A percentile compares a stretch with the other conserved stretches of the same genome.
phyloP scores from a whole-genome alignment of 306 rosid genomes.

The Adenanthera pavonina region DNA sequence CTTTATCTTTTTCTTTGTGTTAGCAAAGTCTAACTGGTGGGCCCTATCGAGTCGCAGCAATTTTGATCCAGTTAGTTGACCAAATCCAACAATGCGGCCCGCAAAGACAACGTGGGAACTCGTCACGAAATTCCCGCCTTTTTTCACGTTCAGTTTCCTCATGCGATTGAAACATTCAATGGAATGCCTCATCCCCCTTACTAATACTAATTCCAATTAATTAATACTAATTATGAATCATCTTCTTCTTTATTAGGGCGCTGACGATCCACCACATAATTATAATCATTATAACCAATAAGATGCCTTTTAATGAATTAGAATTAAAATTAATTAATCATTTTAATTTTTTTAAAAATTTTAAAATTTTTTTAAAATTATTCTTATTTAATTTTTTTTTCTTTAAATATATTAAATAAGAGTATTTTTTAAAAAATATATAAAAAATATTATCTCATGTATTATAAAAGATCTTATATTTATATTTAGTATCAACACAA shows the following conservation, averaged over 20 bases:
- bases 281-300: not conserved
- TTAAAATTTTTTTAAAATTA: too few species aligned
- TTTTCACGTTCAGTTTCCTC: conserved; percentile 32
- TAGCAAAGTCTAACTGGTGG: not conserved
- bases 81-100: conserved; percentile 16
- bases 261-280: conserved; percentile 2
- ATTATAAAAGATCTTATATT: too few species aligned
- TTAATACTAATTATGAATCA: not conserved
- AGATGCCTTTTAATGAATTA: too few species aligned
- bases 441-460: too few species aligned
- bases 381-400: too few species aligned
- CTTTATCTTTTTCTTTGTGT: too few species aligned
- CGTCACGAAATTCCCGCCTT: conserved; percentile 53
- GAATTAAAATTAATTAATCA: too few species aligned
- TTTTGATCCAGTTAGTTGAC: conserved; percentile 31
- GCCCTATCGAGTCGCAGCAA: not conserved
- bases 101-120: conserved; percentile 41
- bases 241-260: not conserved
- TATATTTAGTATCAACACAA: too few species aligned
- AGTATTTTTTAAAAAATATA: too few species aligned
- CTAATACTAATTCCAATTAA: not conserved
- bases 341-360: too few species aligned
- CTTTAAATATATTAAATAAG: too few species aligned
- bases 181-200: not conserved
- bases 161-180: not conserved